Percentiles rank a stretch among this genome's conserved stretches.
phyloP scores from a whole-genome alignment of 805 yeast species.

The Candida incommunis region DNA sequence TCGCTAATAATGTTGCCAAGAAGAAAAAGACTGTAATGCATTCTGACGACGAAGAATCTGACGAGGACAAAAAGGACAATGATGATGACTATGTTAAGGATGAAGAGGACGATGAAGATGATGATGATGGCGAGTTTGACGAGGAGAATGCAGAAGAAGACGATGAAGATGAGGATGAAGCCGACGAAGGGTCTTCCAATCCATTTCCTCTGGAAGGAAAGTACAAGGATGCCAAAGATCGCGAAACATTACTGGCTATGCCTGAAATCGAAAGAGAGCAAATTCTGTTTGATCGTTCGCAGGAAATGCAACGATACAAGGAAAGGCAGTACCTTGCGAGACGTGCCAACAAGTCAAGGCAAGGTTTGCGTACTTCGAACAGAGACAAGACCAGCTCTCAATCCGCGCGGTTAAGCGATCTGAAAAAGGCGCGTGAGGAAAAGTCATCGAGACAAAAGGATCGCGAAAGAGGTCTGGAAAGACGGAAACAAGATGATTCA shows the following conservation, averaged over 20 bases:
- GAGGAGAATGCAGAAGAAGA: slow-evolving; percentile 20
- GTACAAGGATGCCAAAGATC: slow-evolving; percentile 71
- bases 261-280: slow-evolving; percentile 91
- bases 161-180: slow-evolving; percentile 23
- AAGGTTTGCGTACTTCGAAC: slow-evolving; percentile 13
- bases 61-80: slow-evolving; percentile 29
- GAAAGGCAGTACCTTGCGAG: slow-evolving; percentile 75
- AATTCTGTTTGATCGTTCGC: slow-evolving; percentile 80
- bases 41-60: slow-evolving; percentile 14
- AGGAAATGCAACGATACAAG: slow-evolving; percentile 75
- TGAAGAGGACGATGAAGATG: slow-evolving; percentile 6
- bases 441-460: slow-evolving; percentile 13
- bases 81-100: slow-evolving; percentile 26
- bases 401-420: slow-evolving; percentile 44
- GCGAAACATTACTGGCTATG: slow-evolving; percentile 38
- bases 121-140: background rate
- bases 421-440: slow-evolving; percentile 63
- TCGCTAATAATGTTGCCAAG: background rate
- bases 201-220: slow-evolving; percentile 94
- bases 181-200: slow-evolving; percentile 27
- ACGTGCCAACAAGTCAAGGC: slow-evolving; percentile 51
- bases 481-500: slow-evolving; percentile 4
- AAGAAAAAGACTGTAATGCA: slow-evolving; percentile 1
- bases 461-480: background rate
- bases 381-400: slow-evolving; percentile 25